phyloP scores from a whole-genome alignment of 306 rosid genomes.

The Quercus suber region DNA sequence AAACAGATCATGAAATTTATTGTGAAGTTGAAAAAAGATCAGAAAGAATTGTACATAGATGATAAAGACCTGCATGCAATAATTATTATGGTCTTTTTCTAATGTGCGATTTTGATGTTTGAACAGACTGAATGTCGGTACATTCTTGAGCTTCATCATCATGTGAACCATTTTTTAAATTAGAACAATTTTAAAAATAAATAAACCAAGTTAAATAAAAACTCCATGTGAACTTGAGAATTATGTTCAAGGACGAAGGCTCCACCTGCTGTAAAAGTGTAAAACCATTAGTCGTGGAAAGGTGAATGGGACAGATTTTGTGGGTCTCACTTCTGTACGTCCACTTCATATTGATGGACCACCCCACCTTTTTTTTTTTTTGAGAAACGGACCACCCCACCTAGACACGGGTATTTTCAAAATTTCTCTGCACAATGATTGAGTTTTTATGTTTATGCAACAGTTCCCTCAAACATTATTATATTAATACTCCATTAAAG shows the following conservation, averaged over 20 bases:
- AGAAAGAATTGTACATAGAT: background rate
- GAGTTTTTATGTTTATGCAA: no score
- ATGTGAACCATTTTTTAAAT: background rate
- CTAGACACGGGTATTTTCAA: background rate
- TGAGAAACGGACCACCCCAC: background rate
- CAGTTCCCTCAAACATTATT: no score
- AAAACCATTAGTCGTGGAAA: background rate
- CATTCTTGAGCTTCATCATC: background rate
- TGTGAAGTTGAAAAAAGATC: background rate
- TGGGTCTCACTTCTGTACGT: background rate
- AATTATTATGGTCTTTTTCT: background rate
- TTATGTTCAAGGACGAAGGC: background rate
- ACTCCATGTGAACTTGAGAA: constrained; percentile 26
- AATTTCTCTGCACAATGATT: no score
- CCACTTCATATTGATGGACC: background rate
- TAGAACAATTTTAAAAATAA: no score
- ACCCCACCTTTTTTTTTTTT: no score
- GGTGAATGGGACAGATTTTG: constrained; percentile 1
- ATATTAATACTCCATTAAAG: no score
- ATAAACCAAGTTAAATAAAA: background rate
- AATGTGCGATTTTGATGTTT: background rate
- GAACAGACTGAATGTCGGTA: background rate
- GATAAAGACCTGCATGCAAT: background rate
- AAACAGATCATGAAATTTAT: background rate
- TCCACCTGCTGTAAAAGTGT: background rate